Percentiles rank a stretch among this genome's conserved stretches.
Conservation (phyloP, 2,329 filamentous ascomycete genomes). For the Akanthomyces muscarius region DNA sequence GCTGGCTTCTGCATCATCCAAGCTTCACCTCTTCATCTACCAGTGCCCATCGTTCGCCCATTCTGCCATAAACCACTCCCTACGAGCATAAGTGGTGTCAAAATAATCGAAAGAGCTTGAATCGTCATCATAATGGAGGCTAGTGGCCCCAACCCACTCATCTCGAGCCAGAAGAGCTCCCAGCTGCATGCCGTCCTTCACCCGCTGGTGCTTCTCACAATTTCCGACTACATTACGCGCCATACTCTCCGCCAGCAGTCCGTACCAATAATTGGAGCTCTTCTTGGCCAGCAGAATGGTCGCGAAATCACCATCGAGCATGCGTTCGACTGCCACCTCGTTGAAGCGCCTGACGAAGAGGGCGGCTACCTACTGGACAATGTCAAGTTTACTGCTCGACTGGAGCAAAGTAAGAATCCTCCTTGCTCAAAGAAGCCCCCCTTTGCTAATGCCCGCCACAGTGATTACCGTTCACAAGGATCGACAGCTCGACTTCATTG, state of each 20-base stretch:
- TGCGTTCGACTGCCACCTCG: constrained; percentile 76
- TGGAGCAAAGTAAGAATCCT: constrained; percentile 72
- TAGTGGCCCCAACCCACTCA: constrained; percentile 48
- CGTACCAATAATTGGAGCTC: constrained; percentile 76
- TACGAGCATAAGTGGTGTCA: not conserved
- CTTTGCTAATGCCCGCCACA: constrained; percentile 33
- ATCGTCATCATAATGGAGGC: constrained; percentile 44
- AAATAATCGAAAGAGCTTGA: not conserved
- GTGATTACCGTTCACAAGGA: constrained; percentile 86
- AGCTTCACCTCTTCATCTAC: constrained; percentile 7
- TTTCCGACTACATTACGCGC: constrained; percentile 93
- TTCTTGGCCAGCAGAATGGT: constrained; percentile 90
- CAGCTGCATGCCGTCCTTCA: constrained; percentile 84
- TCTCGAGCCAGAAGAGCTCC: constrained; percentile 63
- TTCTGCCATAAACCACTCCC: not conserved
- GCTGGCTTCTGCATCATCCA: constrained; percentile 2
- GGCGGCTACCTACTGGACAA: constrained; percentile 61
- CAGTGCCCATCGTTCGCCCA: not conserved
- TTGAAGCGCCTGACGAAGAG: constrained; percentile 40
- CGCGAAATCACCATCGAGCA: constrained; percentile 88
- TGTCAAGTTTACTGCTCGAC: constrained; percentile 69
- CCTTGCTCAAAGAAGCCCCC: not conserved
- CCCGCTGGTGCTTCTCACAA: constrained; percentile 89
- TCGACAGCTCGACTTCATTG: constrained; percentile 79
- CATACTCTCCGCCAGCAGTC: constrained; percentile 73